Base-by-base conservation (phyloP, 2,329 filamentous ascomycete species). In the Paecilomyces sp. region DNA sequence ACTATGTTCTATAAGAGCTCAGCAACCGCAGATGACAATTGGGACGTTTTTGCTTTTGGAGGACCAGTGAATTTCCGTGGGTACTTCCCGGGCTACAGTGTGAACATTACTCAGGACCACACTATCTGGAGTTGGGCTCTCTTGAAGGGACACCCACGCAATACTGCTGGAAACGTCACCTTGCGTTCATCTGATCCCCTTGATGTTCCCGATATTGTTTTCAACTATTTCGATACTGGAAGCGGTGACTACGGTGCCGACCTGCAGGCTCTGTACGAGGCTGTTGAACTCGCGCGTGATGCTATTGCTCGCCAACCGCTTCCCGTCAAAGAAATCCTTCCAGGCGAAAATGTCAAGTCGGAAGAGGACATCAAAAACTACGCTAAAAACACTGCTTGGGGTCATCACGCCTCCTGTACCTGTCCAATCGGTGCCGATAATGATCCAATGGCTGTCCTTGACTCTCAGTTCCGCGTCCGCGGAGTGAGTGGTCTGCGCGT, bases 71-170 rank as follows among this genome's bases (percentile, higher is more conserved):
- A 33, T 2, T 33, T 33, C 31, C 31, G 31, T 9, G 31, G 31
- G 2, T 33, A 33, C 31, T 33, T 33, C 31, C 31, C 31, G 31
- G 11, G 9, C 31, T 33, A 33, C 31, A 33, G 31, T 12, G 11
- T 33, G 8, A 33, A 33, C 31, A 33, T 33, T 33, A 33, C 31
- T 33, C 31, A 33, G 31, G 31, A 33, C 9, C 31, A 33, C 11
- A 12, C 7, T 83, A 83, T 22, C 79, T 76, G 62, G 63, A 76
- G 74, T 78, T 50, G 78, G 76, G 2, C 71, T 82, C 51, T 85
- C 83, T 2, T 66, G 85, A 33, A 75, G 76, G 2, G 79, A 79
- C 63, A 74, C 67, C 59, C 62, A 69, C 36, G 63, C 63, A 3
- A 71, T 77, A 54, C 82, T 83, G 34, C 79, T 74, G 57, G 80